A percentile compares a stretch with the other conserved stretches of the same genome.
Conservation (phyloP, 1,139 yeast genomes). For the Pichia sp. region DNA sequence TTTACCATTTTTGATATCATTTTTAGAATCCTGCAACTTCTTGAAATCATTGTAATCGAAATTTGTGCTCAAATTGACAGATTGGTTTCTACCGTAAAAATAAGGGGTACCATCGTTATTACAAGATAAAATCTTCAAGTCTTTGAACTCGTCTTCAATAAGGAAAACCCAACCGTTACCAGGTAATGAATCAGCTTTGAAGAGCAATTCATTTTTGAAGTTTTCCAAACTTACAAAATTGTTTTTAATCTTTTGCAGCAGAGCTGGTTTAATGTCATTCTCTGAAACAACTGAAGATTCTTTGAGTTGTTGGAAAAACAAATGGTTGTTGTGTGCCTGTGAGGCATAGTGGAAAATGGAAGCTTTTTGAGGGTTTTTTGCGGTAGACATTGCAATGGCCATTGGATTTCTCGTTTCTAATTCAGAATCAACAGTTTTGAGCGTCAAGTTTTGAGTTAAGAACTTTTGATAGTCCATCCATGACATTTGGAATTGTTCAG, state of each 20-base stretch:
- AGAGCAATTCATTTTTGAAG: constrained; percentile 45
- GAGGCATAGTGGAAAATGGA: constrained; percentile 81
- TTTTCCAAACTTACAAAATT: constrained; percentile 40
- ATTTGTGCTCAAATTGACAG: constrained; percentile 68
- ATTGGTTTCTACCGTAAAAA: constrained; percentile 66
- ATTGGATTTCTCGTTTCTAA: constrained; percentile 73
- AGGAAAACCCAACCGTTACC: constrained; percentile 91
- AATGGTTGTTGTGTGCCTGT: constrained; percentile 87
- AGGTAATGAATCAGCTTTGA: constrained; percentile 42
- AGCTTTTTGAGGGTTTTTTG: constrained; percentile 61
- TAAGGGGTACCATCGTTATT: constrained; percentile 92
- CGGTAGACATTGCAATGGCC: constrained; percentile 66
- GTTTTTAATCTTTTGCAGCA: constrained; percentile 24
- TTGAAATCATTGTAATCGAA: constrained; percentile 47
- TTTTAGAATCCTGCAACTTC: constrained; percentile 37
- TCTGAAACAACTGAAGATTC: constrained; percentile 24
- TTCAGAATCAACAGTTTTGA: constrained; percentile 70
- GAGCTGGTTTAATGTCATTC: constrained; percentile 25
- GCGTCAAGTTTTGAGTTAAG: constrained; percentile 60
- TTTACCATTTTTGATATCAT: constrained; percentile 35
- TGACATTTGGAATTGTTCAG: constrained; percentile 59
- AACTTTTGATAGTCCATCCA: constrained; percentile 79
- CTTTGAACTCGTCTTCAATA: constrained; percentile 65
- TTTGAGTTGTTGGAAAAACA: constrained; percentile 65
- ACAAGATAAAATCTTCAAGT: constrained; percentile 53